Evolutionary conservation across 345 rosid species (phyloP), one percentile per base, ranked within the genome.

Genomic region (Turnera subulata): DNA sequence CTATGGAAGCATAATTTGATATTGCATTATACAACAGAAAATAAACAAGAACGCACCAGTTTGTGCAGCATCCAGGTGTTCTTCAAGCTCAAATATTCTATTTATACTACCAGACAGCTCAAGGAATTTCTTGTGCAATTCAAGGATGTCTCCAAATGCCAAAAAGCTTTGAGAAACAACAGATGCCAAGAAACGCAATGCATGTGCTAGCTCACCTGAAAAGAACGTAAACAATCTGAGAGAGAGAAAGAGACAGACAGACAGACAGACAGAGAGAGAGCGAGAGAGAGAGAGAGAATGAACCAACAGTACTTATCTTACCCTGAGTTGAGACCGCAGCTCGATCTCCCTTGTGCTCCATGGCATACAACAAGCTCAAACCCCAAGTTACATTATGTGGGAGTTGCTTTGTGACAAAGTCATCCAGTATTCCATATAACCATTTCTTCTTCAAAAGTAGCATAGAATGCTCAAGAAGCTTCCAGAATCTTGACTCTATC

Each of bases 371-470:
- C 78, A 93, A 82, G 73, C 97, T 93, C 84, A 93, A 78, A 22
- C 96, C 91, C 97, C 96, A 93, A 16, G 99, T 93, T 61, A 89
- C 99, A 64, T 89, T 90, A 74, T 87, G 85, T 23, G 99, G 99
- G 38, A 93, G 90, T 73, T 89, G 99, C 81, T 89, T 90, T n/a
- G 97, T 93, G 53, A 93, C 90, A 68, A 89, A 93, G 78, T 87
- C 92, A 74, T 93, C 97, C 23, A 93, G 64, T 58, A 93, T 80
- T 38, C 95, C 99, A 69, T 78, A 89, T 49, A 82, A 52, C 99
- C 97, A 93, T 79, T 85, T 93, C 81, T 84, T 89, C 85, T 73
- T 89, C 64, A 89, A 38, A 62, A 89, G 86, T 64, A 89, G 51
- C 68, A 78, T 73, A 38, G 97, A 87, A 69, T 93, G 99, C 62